A percentile compares a stretch with the other conserved stretches of the same genome.
Evolutionary conservation across 2,329 filamentous ascomycete genomes (phyloP).

Genomic region (Dendryphion nanum): DNA sequence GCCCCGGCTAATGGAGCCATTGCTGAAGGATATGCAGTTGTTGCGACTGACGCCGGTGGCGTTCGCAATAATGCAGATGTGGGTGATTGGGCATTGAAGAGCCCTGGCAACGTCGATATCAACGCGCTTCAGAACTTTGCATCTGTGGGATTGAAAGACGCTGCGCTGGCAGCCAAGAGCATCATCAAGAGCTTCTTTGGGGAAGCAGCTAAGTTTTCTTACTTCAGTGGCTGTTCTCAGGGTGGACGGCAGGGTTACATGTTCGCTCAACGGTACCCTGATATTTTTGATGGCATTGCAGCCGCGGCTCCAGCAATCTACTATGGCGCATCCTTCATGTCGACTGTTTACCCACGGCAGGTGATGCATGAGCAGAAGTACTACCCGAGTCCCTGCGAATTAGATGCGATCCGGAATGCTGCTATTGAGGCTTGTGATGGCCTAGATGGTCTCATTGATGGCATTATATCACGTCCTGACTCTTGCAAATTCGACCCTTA

Average conservation of each 20-base stretch:
- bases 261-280: constrained; percentile 32
- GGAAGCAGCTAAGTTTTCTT: constrained; percentile 22
- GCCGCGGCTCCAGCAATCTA: constrained; percentile 29
- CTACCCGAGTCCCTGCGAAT: constrained; percentile 17
- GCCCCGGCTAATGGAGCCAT: constrained; percentile 15
- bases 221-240: constrained; percentile 35
- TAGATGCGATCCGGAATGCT: constrained; percentile 7
- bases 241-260: constrained; percentile 33
- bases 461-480: neutral
- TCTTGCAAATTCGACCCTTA: neutral
- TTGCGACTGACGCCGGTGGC: constrained; percentile 25
- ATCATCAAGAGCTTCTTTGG: constrained; percentile 29
- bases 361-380: constrained; percentile 21
- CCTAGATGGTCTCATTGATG: neutral
- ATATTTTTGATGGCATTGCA: constrained; percentile 27
- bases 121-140: constrained; percentile 35
- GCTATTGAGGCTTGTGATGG: constrained; percentile 11
- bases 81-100: constrained; percentile 16
- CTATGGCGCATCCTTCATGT: constrained; percentile 19
- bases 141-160: constrained; percentile 31
- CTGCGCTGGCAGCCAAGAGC: constrained; percentile 14
- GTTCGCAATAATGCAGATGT: constrained; percentile 3
- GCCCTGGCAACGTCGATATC: constrained; percentile 23
- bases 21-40: constrained; percentile 20
- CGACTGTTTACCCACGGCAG: no score